These are phyloP conservation scores for Aspergillus taichungensis DNA, from an alignment of 495 filamentous ascomycete genomes.

Conservation along the genomic window DNA sequence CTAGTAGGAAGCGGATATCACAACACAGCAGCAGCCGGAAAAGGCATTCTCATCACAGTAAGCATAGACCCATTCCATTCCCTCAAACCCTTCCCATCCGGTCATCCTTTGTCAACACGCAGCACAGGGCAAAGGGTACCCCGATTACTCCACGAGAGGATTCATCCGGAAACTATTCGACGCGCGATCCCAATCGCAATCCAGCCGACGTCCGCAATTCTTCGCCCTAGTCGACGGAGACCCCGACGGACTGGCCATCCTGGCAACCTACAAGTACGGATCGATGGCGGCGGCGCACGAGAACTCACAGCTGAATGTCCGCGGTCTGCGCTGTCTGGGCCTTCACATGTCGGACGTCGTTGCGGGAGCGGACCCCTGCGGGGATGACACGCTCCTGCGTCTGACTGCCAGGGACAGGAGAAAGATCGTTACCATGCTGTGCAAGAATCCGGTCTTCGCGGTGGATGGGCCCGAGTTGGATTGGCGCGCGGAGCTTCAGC, in stretches of 20 bases:
- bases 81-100: background rate
- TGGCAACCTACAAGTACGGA: conserved; percentile 82
- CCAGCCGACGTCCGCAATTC: conserved; percentile 35
- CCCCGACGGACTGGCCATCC: conserved; percentile 76
- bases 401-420: conserved; percentile 59
- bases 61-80: background rate
- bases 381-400: conserved; percentile 35
- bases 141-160: conserved; percentile 70
- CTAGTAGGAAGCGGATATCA: conserved; percentile 49
- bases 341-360: conserved; percentile 54
- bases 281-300: conserved; percentile 67
- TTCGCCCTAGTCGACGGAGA: conserved; percentile 76
- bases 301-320: conserved; percentile 46
- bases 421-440: conserved; percentile 59
- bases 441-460: conserved; percentile 37
- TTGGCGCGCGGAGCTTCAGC: conserved; percentile 62
- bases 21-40: conserved; percentile 35
- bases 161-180: conserved; percentile 43
- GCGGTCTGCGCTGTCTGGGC: conserved; percentile 64
- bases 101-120: background rate
- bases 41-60: conserved; percentile 64
- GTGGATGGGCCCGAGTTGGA: conserved; percentile 41
- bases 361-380: conserved; percentile 9
- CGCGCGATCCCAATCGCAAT: conserved; percentile 11
- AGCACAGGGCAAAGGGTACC: conserved; percentile 81